These are phyloP conservation scores for Teratosphaeria epicoccoides DNA, from an alignment of 2,329 filamentous ascomycete species.

Conservation along the genomic window DNA sequence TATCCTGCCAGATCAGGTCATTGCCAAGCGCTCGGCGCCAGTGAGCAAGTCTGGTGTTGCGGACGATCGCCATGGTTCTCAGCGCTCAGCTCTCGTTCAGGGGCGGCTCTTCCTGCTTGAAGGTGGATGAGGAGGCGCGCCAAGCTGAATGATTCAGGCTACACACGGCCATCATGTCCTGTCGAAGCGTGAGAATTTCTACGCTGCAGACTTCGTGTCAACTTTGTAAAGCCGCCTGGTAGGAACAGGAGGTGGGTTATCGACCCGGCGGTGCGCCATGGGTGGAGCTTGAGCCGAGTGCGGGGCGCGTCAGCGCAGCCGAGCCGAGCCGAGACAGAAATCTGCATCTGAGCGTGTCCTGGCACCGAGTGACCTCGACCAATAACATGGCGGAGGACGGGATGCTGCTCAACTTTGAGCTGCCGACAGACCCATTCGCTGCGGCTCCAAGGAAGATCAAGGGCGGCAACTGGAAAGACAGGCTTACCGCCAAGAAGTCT, in stretches of 20 bases:
- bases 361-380: not conserved
- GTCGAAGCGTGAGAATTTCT: not conserved
- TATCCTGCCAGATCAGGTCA: not conserved
- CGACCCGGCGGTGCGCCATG: too few species aligned
- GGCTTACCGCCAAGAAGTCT: slow-evolving; percentile 66
- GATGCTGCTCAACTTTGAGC: slow-evolving; percentile 84
- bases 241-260: not conserved
- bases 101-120: not conserved
- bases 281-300: too few species aligned
- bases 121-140: not conserved
- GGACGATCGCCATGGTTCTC: not conserved
- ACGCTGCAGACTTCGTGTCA: not conserved
- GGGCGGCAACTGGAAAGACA: slow-evolving; percentile 88
- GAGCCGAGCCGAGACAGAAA: not conserved
- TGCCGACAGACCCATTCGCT: slow-evolving; percentile 54
- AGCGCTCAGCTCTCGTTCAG: not conserved
- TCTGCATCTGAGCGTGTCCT: not conserved
- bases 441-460: slow-evolving; percentile 59
- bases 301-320: not conserved
- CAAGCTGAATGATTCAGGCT: not conserved
- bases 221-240: too few species aligned
- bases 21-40: not conserved
- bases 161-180: not conserved
- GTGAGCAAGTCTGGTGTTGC: not conserved
- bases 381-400: slow-evolving; percentile 78